A percentile compares a stretch with the other conserved stretches of the same genome.
phyloP scores from a whole-genome alignment of 352 stramenopile genomes.

The Elongisporangium undulatum region DNA sequence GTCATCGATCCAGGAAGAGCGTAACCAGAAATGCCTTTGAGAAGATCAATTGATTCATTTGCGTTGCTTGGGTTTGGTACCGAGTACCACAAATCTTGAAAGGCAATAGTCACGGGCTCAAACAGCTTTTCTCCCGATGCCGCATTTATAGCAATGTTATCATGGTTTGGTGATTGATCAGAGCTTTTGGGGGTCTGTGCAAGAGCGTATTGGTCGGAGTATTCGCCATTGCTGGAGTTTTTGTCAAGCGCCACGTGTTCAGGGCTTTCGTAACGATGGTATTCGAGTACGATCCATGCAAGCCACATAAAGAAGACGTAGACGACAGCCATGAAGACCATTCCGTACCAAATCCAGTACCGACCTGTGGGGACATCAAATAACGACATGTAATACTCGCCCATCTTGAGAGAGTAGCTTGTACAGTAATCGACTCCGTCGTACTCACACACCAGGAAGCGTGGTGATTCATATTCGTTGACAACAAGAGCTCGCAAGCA shows the following conservation, averaged over 20 bases:
- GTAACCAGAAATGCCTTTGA: slow-evolving; percentile 45
- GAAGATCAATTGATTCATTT: slow-evolving; percentile 51
- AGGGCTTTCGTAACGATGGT: slow-evolving; percentile 17
- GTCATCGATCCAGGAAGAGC: slow-evolving; percentile 36
- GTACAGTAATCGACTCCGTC: slow-evolving; percentile 33
- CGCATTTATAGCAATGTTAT: slow-evolving; percentile 8
- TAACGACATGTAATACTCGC: slow-evolving; percentile 32
- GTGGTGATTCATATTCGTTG: slow-evolving; percentile 21
- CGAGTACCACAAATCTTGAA: slow-evolving; percentile 32
- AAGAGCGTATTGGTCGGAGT: slow-evolving; percentile 6
- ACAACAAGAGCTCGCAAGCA: slow-evolving; percentile 23
- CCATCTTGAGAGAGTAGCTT: slow-evolving; percentile 22
- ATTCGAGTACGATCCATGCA: slow-evolving; percentile 24
- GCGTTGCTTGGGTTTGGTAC: slow-evolving; percentile 22
- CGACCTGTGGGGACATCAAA: slow-evolving; percentile 22
- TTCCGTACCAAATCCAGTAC: slow-evolving; percentile 27
- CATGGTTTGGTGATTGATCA: background rate
- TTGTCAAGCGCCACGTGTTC: slow-evolving; percentile 8
- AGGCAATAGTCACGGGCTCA: slow-evolving; percentile 20
- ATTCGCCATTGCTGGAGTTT: slow-evolving; percentile 1
- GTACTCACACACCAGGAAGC: slow-evolving; percentile 29
- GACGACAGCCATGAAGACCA: slow-evolving; percentile 26
- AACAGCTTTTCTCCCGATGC: slow-evolving; percentile 13
- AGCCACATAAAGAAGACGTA: slow-evolving; percentile 41
- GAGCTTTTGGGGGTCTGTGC: slow-evolving; percentile 8